These are phyloP conservation scores for Aspergillus ustus DNA, from an alignment of 2,329 filamentous ascomycete genomes.

Conservation along the genomic window DNA sequence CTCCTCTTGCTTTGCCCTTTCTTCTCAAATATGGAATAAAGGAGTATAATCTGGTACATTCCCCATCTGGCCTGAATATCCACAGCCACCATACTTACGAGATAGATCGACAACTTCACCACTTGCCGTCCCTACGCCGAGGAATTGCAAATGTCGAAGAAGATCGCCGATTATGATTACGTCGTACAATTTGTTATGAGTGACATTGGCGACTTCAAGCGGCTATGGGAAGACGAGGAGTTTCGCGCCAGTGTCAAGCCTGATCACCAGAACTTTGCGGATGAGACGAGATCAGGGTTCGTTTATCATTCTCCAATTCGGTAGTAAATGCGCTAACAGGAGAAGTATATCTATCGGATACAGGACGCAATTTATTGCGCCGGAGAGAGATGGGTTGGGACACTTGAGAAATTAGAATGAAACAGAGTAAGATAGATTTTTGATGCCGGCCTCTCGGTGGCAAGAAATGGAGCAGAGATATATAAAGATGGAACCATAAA, in stretches of 20 bases:
- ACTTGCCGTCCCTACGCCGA: conserved; percentile 2
- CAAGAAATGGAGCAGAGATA: background rate
- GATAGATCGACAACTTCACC: conserved; percentile 17
- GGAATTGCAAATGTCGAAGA: conserved; percentile 18
- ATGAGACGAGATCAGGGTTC: conserved; percentile 23
- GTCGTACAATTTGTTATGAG: conserved; percentile 39
- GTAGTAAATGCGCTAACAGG: background rate
- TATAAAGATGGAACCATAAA: background rate
- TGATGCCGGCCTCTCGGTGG: too few relatives aligned
- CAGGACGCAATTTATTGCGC: conserved; percentile 12
- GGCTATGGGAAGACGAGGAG: conserved; percentile 35
- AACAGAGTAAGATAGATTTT: background rate
- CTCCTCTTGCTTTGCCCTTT: conserved; percentile 29
- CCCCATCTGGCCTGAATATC: background rate
- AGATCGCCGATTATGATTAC: conserved; percentile 36
- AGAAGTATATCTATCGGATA: conserved; percentile 18
- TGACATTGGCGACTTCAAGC: conserved; percentile 35
- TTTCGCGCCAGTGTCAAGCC: conserved; percentile 33
- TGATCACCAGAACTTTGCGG: conserved; percentile 40
- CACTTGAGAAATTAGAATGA: conserved; percentile 7
- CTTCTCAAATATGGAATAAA: conserved; percentile 36
- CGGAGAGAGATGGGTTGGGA: background rate
- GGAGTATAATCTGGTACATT: conserved; percentile 35
- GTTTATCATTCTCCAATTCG: background rate
- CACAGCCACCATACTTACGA: background rate